Conservation (phyloP, 2,329 filamentous ascomycete genomes). For the Didymellaceae sp. region DNA sequence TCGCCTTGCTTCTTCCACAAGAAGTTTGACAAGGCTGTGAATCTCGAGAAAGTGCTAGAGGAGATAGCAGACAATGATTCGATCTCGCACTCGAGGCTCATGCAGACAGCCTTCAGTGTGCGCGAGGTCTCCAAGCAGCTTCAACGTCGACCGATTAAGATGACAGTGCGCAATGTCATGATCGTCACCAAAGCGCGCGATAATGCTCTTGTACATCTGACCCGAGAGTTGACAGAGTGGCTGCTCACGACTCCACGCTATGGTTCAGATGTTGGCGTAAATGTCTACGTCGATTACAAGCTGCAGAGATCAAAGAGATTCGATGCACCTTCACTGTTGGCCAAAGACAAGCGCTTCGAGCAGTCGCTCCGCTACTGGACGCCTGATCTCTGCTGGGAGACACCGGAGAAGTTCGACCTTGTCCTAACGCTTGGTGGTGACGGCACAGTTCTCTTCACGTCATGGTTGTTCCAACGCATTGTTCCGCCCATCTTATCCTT, state of each 20-base stretch:
- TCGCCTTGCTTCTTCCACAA: slow-evolving; percentile 98
- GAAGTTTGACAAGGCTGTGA: slow-evolving; percentile 93
- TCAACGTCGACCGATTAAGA: slow-evolving; percentile 87
- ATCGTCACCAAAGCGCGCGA: slow-evolving; percentile 98
- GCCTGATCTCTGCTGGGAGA: slow-evolving; percentile 91
- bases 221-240: slow-evolving; percentile 86
- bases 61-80: slow-evolving; percentile 88
- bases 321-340: slow-evolving; percentile 73
- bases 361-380: slow-evolving; percentile 95
- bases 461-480: slow-evolving; percentile 89
- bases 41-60: slow-evolving; percentile 92
- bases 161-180: slow-evolving; percentile 93
- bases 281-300: slow-evolving; percentile 98
- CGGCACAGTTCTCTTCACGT: slow-evolving; percentile 86
- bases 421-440: slow-evolving; percentile 88
- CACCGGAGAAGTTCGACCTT: slow-evolving; percentile 93
- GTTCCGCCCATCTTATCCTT: slow-evolving; percentile 86
- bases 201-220: slow-evolving; percentile 88
- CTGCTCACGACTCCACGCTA: slow-evolving; percentile 88
- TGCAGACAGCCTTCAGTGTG: slow-evolving; percentile 94
- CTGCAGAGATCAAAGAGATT: slow-evolving; percentile 88
- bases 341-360: slow-evolving; percentile 76
- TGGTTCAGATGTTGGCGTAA: slow-evolving; percentile 86
- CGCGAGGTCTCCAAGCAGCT: slow-evolving; percentile 95
- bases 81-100: slow-evolving; percentile 90